Evolutionary conservation across 495 filamentous ascomycete species (phyloP).

Genomic region (Ramalina peruviana): DNA sequence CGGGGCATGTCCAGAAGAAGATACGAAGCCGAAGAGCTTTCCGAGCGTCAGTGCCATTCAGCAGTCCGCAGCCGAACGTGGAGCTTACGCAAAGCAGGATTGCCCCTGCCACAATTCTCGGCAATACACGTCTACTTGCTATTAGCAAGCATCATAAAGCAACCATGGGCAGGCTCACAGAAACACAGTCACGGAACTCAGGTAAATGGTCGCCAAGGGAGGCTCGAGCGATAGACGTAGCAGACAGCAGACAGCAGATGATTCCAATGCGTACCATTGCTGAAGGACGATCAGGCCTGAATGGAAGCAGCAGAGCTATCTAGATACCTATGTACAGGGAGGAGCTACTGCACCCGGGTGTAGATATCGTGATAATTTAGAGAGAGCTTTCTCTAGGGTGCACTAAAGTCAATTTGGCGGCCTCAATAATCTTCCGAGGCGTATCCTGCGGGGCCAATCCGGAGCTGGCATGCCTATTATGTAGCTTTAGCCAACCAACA

Average conservation of each 20-base stretch:
- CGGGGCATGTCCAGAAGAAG: slow-evolving; percentile 52
- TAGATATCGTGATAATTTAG: no score
- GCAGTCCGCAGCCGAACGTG: background rate
- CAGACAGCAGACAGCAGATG: slow-evolving; percentile 20
- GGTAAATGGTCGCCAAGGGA: slow-evolving; percentile 77
- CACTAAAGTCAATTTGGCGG: background rate
- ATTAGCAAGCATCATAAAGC: slow-evolving; percentile 2
- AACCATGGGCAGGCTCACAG: slow-evolving; percentile 37
- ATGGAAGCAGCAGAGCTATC: no score
- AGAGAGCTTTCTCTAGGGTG: background rate
- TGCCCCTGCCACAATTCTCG: slow-evolving; percentile 56
- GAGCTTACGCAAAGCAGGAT: slow-evolving; percentile 34
- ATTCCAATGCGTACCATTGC: no score
- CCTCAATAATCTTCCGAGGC: background rate
- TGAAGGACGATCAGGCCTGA: no score
- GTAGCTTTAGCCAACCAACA: no score
- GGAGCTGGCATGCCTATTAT: no score
- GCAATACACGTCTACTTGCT: slow-evolving; percentile 55
- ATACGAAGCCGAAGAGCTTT: slow-evolving; percentile 36
- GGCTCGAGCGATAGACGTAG: slow-evolving; percentile 41
- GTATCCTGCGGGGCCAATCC: no score
- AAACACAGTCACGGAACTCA: slow-evolving; percentile 78
- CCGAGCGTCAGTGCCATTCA: slow-evolving; percentile 7
- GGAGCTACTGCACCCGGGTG: no score
- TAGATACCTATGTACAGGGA: no score